phyloP scores from a whole-genome alignment of 805 yeast genomes.

The Ogataea angusta region DNA sequence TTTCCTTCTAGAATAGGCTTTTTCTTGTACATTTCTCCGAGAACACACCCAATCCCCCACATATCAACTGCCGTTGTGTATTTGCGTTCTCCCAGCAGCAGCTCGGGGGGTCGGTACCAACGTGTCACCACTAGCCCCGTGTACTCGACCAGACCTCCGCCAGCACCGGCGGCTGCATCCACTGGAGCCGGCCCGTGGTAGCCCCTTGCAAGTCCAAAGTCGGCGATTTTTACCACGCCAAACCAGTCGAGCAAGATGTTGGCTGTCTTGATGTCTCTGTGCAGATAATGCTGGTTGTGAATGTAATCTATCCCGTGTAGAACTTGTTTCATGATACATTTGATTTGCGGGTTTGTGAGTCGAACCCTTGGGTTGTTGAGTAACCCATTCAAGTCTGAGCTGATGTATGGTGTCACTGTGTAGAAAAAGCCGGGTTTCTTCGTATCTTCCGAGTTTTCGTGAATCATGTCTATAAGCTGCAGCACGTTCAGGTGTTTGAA shows the following conservation, averaged over 20 bases:
- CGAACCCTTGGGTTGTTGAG: conserved; percentile 71
- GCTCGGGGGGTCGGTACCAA: conserved; percentile 97
- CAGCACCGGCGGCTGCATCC: conserved; percentile 35
- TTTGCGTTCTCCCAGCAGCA: conserved; percentile 76
- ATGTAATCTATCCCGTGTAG: conserved; percentile 78
- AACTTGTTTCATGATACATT: conserved; percentile 77
- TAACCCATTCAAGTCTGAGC: conserved; percentile 86
- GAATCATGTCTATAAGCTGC: conserved; percentile 75
- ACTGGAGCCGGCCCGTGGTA: conserved; percentile 37
- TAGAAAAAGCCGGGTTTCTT: conserved; percentile 48
- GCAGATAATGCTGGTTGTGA: conserved; percentile 61
- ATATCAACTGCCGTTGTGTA: conserved; percentile 95
- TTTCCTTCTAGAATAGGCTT: conserved; percentile 84
- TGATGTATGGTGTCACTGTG: conserved; percentile 91
- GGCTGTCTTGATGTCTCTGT: conserved; percentile 96
- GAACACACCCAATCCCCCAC: conserved; percentile 97
- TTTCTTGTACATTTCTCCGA: conserved; percentile 82
- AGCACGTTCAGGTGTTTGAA: conserved; percentile 70
- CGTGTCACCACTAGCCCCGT: conserved; percentile 83
- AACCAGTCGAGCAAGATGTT: conserved; percentile 74
- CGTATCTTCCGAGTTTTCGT: conserved; percentile 38
- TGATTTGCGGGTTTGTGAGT: conserved; percentile 65
- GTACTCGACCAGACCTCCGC: conserved; percentile 52
- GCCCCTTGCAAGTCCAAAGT: conserved; percentile 87
- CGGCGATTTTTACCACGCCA: conserved; percentile 87